Evolutionary conservation across 257 asterid genomes (phyloP).

Genomic region (Gardenia jasminoides): DNA sequence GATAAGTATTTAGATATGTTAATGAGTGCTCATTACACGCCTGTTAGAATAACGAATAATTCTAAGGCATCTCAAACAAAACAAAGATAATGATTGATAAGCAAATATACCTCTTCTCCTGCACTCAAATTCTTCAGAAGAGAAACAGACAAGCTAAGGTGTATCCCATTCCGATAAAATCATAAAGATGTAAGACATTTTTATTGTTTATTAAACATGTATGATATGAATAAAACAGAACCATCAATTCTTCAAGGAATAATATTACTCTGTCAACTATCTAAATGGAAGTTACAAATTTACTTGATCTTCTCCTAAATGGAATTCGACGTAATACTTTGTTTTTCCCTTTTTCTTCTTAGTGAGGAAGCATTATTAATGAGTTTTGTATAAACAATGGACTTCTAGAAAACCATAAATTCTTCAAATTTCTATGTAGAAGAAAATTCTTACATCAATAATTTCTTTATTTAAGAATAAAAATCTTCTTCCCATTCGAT

Average conservation of each 20-base stretch:
- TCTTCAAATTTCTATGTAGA: not conserved
- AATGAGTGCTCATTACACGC: too few relatives aligned
- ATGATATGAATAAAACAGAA: not conserved
- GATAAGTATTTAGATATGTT: too few relatives aligned
- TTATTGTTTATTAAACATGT: not conserved
- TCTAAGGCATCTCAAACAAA: not conserved
- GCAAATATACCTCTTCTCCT: not conserved
- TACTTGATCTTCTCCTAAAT: too few relatives aligned
- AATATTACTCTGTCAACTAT: not conserved
- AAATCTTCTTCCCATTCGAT: not conserved
- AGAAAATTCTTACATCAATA: not conserved
- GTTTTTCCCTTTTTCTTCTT: not conserved
- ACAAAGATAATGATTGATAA: not conserved
- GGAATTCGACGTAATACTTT: too few relatives aligned
- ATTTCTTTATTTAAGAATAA: not conserved
- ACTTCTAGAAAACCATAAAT: not conserved
- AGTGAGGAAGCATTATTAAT: too few relatives aligned
- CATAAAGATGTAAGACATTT: not conserved
- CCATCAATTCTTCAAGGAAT: not conserved
- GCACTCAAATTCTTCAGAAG: not conserved
- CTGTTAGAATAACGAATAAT: too few relatives aligned
- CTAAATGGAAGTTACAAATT: too few relatives aligned
- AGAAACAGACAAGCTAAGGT: not conserved
- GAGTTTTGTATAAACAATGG: too few relatives aligned
- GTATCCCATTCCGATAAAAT: too few relatives aligned